Percentiles rank a stretch among this genome's conserved stretches.
These are phyloP conservation scores for Trametes pubescens DNA, from an alignment of 1,284 basidiomycete species.

Conservation along the genomic window DNA sequence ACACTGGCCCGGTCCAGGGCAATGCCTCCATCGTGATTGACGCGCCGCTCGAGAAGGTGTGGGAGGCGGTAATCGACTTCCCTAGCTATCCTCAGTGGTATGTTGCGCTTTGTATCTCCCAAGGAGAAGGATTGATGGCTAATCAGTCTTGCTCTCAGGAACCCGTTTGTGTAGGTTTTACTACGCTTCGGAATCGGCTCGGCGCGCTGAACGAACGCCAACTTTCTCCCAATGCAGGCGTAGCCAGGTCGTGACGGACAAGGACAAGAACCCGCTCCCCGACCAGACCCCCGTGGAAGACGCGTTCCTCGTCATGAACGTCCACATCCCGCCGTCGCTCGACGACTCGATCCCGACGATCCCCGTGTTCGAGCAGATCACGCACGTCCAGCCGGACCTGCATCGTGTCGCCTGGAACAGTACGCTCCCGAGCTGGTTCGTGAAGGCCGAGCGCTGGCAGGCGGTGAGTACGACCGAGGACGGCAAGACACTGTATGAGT, in stretches of 20 bases:
- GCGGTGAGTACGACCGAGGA: conserved; percentile 56
- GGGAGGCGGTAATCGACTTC: conserved; percentile 57
- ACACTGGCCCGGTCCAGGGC: conserved; percentile 46
- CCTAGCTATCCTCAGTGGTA: conserved; percentile 61
- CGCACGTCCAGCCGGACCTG: conserved; percentile 56
- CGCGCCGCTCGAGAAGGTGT: conserved; percentile 57
- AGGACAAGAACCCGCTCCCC: conserved; percentile 48
- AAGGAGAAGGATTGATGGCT: background rate
- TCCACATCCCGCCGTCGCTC: conserved; percentile 67
- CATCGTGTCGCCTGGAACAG: conserved; percentile 66
- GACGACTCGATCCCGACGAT: conserved; percentile 41
- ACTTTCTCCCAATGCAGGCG: too few species aligned
- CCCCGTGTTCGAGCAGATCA: conserved; percentile 43
- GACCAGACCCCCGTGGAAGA: conserved; percentile 60
- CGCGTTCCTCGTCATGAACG: conserved; percentile 55
- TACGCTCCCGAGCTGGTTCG: conserved; percentile 51
- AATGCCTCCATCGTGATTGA: conserved; percentile 52
- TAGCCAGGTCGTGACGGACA: conserved; percentile 58
- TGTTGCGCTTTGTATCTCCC: conserved; percentile 3
- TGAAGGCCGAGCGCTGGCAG: conserved; percentile 71
- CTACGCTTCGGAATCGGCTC: too few species aligned
- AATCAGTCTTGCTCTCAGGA: conserved; percentile 51
- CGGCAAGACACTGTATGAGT: conserved; percentile 70
- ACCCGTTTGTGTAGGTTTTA: conserved; percentile 68
- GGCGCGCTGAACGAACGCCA: too few species aligned